A percentile compares a stretch with the other conserved stretches of the same genome.
phyloP scores from a whole-genome alignment of 345 rosid species.

The Eutrema heterophyllum region DNA sequence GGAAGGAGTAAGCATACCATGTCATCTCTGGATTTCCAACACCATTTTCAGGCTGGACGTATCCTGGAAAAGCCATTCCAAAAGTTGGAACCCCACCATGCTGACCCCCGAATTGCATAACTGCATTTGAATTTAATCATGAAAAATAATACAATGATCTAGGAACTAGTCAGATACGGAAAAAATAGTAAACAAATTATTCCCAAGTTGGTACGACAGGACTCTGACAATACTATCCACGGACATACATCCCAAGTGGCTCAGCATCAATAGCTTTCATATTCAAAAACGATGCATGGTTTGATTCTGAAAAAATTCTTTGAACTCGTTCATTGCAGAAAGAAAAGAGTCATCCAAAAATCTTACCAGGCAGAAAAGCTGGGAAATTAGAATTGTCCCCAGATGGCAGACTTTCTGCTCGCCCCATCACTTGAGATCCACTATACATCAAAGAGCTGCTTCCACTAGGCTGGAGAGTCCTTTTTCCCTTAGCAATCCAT shows the following conservation, averaged over 20 bases:
- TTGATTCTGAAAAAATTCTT: neutral
- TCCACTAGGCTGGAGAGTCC: conserved; percentile 53
- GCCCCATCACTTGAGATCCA: conserved; percentile 70
- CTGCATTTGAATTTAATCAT: conserved; percentile 14
- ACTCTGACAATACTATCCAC: neutral
- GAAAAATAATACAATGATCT: neutral
- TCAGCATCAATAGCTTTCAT: neutral
- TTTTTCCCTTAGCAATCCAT: conserved; percentile 62
- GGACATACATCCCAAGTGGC: neutral
- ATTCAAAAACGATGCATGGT: neutral
- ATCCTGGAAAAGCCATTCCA: conserved; percentile 93
- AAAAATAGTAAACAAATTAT: neutral
- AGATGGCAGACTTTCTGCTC: conserved; percentile 54
- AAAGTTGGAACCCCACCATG: conserved; percentile 95
- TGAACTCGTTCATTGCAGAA: neutral
- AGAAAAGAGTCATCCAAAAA: neutral
- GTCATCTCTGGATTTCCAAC: conserved; percentile 91
- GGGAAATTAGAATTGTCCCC: conserved; percentile 79
- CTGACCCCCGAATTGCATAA: conserved; percentile 95
- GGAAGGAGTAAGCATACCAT: conserved; percentile 48
- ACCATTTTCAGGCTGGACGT: conserved; percentile 65
- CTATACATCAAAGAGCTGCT: conserved; percentile 60
- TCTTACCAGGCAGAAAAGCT: conserved; percentile 80
- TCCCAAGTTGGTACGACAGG: neutral
- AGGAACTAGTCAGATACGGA: neutral